These are phyloP conservation scores for Candida germanica DNA, from an alignment of 805 yeast genomes.

Conservation along the genomic window DNA sequence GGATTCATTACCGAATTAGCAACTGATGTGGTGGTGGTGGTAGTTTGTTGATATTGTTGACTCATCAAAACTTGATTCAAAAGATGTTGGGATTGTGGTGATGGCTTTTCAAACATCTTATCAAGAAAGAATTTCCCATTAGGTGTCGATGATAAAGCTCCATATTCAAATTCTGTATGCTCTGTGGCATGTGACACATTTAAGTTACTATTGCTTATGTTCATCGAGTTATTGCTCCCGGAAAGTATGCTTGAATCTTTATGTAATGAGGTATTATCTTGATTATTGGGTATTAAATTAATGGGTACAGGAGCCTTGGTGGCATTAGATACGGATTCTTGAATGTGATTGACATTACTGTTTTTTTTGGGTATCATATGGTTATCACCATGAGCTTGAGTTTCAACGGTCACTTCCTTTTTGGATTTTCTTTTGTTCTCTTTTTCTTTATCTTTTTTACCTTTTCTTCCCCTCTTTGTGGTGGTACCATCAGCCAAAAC, in stretches of 20 bases:
- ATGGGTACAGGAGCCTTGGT: background rate
- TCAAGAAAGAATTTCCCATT: constrained; percentile 39
- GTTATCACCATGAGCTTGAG: constrained; percentile 5
- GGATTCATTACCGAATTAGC: constrained; percentile 16
- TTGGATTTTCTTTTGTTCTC: background rate
- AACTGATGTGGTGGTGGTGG: constrained; percentile 24
- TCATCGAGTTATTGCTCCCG: constrained; percentile 20
- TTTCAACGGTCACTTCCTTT: constrained; percentile 9
- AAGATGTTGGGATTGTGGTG: constrained; percentile 26
- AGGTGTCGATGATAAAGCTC: constrained; percentile 34
- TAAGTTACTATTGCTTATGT: constrained; percentile 26
- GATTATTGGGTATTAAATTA: background rate
- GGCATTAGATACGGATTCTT: background rate
- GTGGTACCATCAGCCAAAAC: constrained; percentile 40
- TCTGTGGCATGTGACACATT: constrained; percentile 33
- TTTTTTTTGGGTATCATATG: background rate
- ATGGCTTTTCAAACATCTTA: constrained; percentile 37
- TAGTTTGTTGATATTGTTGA: constrained; percentile 11
- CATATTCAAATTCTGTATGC: constrained; percentile 40
- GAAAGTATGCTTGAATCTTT: constrained; percentile 30
- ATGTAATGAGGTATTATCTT: constrained; percentile 3
- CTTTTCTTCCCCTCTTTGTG: constrained; percentile 14
- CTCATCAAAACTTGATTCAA: constrained; percentile 16
- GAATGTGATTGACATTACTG: background rate
- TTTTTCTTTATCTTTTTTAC: constrained; percentile 7